phyloP scores from a whole-genome alignment of 2,329 filamentous ascomycete genomes.

The Trichoderma sp. region DNA sequence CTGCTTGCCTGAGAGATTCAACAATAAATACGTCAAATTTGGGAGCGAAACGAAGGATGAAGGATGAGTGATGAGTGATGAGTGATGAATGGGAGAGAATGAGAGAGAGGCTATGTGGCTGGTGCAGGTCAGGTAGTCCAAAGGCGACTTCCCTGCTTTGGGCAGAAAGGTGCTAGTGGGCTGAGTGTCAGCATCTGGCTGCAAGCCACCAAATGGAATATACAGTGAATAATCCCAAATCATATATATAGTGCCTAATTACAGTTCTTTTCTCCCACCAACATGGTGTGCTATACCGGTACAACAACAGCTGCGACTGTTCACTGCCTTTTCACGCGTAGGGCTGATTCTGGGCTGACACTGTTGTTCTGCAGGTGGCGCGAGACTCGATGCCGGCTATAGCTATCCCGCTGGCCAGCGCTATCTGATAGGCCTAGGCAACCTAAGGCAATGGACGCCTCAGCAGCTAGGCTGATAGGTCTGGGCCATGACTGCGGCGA shows the following conservation, averaged over 20 bases:
- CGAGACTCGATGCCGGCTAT: background rate
- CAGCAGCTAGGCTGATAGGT: background rate
- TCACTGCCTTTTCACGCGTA: background rate
- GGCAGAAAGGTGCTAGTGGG: conserved; percentile 4
- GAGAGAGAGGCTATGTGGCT: conserved; percentile 19
- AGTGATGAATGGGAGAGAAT: background rate
- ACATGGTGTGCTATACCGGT: background rate
- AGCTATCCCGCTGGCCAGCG: background rate
- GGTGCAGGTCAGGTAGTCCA: background rate
- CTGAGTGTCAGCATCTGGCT: background rate
- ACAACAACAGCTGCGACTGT: background rate
- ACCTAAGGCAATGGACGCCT: background rate
- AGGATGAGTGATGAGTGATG: background rate
- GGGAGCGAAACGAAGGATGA: conserved; percentile 3
- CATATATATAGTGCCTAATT: background rate
- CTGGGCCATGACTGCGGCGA: background rate
- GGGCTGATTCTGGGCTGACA: conserved; percentile 1
- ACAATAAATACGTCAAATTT: background rate
- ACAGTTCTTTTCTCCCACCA: background rate
- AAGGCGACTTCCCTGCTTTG: background rate
- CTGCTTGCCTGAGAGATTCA: background rate
- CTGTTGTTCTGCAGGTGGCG: background rate
- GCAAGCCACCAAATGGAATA: background rate
- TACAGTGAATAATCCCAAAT: background rate
- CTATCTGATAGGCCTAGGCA: background rate